Conservation (phyloP, 768 basidiomycete species). For the Sporobolomyces phaffii region DNA sequence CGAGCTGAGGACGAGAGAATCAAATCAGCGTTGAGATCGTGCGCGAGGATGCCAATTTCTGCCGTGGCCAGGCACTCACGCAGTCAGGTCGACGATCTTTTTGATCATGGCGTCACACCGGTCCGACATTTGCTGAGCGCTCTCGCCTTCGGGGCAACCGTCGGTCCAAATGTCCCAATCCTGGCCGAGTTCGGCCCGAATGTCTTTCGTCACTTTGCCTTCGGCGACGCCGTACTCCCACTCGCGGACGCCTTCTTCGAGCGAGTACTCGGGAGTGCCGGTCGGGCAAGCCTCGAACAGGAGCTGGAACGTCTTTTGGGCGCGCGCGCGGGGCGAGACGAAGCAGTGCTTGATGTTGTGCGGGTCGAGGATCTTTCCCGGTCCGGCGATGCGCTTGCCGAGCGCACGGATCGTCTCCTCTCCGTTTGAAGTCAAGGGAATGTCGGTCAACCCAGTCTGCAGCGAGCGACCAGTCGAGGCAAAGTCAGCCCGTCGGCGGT, state of each 20-base stretch:
- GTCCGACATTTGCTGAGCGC: constrained; percentile 65
- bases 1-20: constrained; percentile 51
- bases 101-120: constrained; percentile 71
- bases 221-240: constrained; percentile 69
- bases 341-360: constrained; percentile 65
- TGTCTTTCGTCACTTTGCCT: constrained; percentile 24
- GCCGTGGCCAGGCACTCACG: constrained; percentile 10
- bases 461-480: neutral
- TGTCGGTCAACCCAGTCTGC: constrained; percentile 80
- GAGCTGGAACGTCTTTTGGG: constrained; percentile 77
- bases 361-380: constrained; percentile 70
- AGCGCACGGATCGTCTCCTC: constrained; percentile 63
- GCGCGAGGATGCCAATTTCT: too few relatives aligned
- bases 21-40: too few relatives aligned
- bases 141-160: constrained; percentile 77
- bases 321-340: constrained; percentile 81
- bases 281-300: constrained; percentile 55
- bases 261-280: constrained; percentile 51
- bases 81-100: constrained; percentile 52
- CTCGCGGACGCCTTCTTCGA: constrained; percentile 66
- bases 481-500: too few relatives aligned
- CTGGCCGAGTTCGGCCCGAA: constrained; percentile 44
- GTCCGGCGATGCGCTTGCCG: constrained; percentile 64
- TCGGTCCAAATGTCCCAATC: constrained; percentile 56
- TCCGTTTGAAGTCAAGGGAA: constrained; percentile 73